Evolutionary conservation across 2,329 filamentous ascomycete species (phyloP), one percentile per base, ranked within the genome.

Genomic region (Cytospora piceicola): DNA sequence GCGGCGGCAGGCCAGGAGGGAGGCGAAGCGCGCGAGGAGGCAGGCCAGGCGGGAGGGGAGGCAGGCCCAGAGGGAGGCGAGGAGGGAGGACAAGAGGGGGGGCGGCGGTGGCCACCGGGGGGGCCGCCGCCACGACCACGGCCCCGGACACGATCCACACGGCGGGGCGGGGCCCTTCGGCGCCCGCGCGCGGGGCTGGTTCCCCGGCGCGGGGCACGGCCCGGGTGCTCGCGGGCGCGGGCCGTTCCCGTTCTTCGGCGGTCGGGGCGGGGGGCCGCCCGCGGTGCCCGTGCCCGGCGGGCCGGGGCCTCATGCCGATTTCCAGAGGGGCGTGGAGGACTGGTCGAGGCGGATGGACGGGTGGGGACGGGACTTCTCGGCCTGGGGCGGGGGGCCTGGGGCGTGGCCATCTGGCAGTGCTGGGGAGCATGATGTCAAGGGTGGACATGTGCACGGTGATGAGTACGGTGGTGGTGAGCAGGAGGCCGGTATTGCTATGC

Each of bases 401-500:
- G 22, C 75, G 7, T 79, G 77, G 78, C 77, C 77, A 9, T 68
- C 72, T 20, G n/a, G 9, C 14, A 20, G 20, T n/a, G 42, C 20
- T 15, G 20, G 8, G 42, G 42, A 49, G 14, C 22, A 49, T 24
- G 74, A 78, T n/a, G 61, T 67, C 32, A 69, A 67, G 34, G 67
- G 27, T 14, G 34, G 32, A 15, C 30, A 39, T 8, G 22, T 27
- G 34, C 22, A 42, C 27, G 34, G 39, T 29, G 36, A 39, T 60
- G 70, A 11, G 69, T 70, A 6, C 39, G 60, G 14, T 9, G 17
- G 22, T n/a, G 58, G 69, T 27, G 68, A 34, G 24, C 61, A 66
- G 51, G 42, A 70, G 34, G 54, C n/a, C 15, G 58, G 54, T 22
- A 60, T 62, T 20, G 67, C 64, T 22, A 58, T 58, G 67, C 72